Evolutionary conservation across 345 rosid species (phyloP), one percentile per base, ranked within the genome.

Genomic region (Gossypium longicalyx): DNA sequence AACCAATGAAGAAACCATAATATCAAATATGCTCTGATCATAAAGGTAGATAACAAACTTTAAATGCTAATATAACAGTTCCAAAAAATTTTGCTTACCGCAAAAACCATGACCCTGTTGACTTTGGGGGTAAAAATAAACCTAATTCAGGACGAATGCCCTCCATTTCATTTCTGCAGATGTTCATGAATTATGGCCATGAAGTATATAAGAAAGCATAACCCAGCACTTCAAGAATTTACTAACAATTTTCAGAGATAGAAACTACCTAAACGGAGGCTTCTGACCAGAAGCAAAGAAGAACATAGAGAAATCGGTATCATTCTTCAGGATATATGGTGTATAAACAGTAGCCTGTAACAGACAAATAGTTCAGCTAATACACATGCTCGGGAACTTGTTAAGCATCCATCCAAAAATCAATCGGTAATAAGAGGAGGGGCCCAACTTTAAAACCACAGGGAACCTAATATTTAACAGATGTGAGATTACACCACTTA

Each of bases 321-420:
- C 89, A 83, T 94, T 94, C 86, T 84, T 94, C 86, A 94, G 80
- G 74, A 88, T 75, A 84, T 89, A 85, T 6, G 89, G 79, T 16
- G 98, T 83, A 77, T 88, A 90, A 71, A 94, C 80, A 74, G 84
- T 80, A 76, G 94, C 97, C 98, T 94, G 91, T 82, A 88, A 77
- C 78, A 59, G 12, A 17, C 29, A 64, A 15, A 60, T 17, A 22
- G 41, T 41, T 69, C 51, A 69, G 60, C 25, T 67, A 16, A 48
- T 43, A 27, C 51, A 23, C 41, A 38, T 16, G 45, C 12, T 17
- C 45, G 8, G 53, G 60, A 80, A 77, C 77, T 43, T 15, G 59
- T 56, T 20, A 56, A 19, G 60, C 23, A 56, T 19, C 60, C 59
- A 54, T 17, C 12, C 60, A 8, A 56, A 56, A 20, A 56, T 22